Percentiles rank a stretch among this genome's conserved stretches.
Evolutionary conservation across 2,329 filamentous ascomycete species (phyloP).

Genomic region (Fusarium sp.): DNA sequence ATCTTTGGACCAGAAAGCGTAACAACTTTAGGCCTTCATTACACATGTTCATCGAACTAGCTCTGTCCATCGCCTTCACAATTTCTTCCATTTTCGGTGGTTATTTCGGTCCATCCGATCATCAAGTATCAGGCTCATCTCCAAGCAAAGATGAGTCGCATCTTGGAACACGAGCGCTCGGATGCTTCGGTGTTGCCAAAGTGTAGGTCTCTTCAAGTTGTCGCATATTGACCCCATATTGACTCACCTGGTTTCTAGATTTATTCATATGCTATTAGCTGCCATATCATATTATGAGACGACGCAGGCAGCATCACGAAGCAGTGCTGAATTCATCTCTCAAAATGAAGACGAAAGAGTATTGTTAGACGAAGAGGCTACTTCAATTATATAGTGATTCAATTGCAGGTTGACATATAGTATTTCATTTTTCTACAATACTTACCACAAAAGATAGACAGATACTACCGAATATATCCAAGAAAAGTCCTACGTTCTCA

Average conservation of each 20-base stretch:
- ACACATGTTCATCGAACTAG: conserved; percentile 7
- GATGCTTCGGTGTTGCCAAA: conserved; percentile 29
- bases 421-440: neutral
- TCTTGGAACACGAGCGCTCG: conserved; percentile 16
- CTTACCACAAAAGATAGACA: neutral
- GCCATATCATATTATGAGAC: conserved; percentile 23
- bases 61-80: neutral
- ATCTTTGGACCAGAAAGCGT: conserved; percentile 14
- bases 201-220: conserved; percentile 12
- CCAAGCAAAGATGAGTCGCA: conserved; percentile 31
- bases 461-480: neutral
- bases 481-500: neutral
- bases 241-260: neutral
- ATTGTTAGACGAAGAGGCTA: neutral
- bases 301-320: neutral
- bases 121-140: neutral
- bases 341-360: conserved; percentile 25
- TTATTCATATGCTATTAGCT: conserved; percentile 19
- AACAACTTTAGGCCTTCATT: neutral
- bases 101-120: conserved; percentile 17
- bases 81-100: conserved; percentile 2
- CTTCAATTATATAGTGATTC: neutral
- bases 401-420: neutral
- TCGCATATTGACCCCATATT: neutral
- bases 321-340: neutral